Conservation (phyloP, 2,329 filamentous ascomycete genomes). For the Fusarium annulatum region DNA sequence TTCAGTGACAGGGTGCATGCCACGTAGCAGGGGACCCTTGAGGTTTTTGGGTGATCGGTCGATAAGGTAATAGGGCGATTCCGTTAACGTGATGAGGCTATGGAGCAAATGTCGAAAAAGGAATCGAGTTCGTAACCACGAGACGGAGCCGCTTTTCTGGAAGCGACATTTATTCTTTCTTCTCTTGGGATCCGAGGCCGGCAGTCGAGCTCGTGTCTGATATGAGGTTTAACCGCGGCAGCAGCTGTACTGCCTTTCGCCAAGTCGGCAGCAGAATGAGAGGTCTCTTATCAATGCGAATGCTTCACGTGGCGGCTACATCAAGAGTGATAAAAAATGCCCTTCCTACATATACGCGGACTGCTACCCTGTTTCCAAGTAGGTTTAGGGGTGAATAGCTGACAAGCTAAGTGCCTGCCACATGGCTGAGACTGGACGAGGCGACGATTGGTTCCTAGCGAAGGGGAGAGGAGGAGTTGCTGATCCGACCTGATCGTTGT, state of each 20-base stretch:
- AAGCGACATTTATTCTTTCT: conserved; percentile 26
- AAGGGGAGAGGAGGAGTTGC: neutral
- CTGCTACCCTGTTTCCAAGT: conserved; percentile 7
- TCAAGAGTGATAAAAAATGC: conserved; percentile 1
- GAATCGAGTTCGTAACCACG: conserved; percentile 32
- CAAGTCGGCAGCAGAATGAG: conserved; percentile 28
- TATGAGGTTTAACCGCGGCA: conserved; percentile 32
- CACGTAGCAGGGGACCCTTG: conserved; percentile 25
- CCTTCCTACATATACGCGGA: neutral
- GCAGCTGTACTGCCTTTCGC: conserved; percentile 16
- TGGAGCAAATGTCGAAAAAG: conserved; percentile 29
- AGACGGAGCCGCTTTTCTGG: conserved; percentile 36
- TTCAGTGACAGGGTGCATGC: conserved; percentile 35
- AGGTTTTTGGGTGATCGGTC: conserved; percentile 25
- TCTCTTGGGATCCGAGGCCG: conserved; percentile 36
- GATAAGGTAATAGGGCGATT: conserved; percentile 30
- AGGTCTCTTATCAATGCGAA: conserved; percentile 32
- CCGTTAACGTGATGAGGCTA: conserved; percentile 34
- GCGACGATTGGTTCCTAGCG: conserved; percentile 1
- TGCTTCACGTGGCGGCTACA: neutral
- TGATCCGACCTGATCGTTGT: neutral
- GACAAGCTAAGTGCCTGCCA: neutral
- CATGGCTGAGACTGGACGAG: conserved; percentile 6
- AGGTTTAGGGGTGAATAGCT: conserved; percentile 11
- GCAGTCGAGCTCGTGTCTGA: conserved; percentile 30